phyloP scores from a whole-genome alignment of 345 rosid species.

The Sonneratia alba region DNA sequence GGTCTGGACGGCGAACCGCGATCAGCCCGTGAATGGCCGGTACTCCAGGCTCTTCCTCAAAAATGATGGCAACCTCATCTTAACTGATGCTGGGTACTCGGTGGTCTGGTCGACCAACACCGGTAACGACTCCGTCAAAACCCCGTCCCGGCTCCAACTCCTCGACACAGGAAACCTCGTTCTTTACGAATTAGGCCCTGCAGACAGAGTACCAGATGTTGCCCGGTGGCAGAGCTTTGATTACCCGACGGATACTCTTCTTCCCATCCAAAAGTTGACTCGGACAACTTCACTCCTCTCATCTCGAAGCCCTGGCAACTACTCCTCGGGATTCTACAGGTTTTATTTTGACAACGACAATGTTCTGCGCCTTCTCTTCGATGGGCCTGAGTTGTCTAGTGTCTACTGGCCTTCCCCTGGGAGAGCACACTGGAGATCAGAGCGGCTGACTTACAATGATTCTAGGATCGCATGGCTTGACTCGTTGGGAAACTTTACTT shows the following conservation, averaged over 20 bases:
- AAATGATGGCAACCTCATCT: slow-evolving; percentile 5
- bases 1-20: slow-evolving; percentile 40
- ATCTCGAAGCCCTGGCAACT: slow-evolving; percentile 19
- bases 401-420: slow-evolving; percentile 25
- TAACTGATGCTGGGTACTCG: slow-evolving; percentile 11
- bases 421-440: slow-evolving; percentile 12
- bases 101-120: slow-evolving; percentile 16
- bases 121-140: neutral
- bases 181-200: neutral
- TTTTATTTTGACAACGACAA: slow-evolving; percentile 25
- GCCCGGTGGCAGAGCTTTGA: slow-evolving; percentile 28
- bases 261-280: slow-evolving; percentile 25
- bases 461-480: slow-evolving; percentile 9
- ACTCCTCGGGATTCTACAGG: slow-evolving; percentile 24
- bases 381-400: slow-evolving; percentile 16
- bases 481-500: slow-evolving; percentile 4
- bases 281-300: slow-evolving; percentile 19
- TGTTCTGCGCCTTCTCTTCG: slow-evolving; percentile 19
- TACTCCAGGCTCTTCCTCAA: slow-evolving; percentile 20
- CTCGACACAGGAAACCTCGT: slow-evolving; percentile 21
- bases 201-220: no score
- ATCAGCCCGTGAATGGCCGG: slow-evolving; percentile 29
- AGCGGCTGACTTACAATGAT: slow-evolving; percentile 19
- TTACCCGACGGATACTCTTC: slow-evolving; percentile 30
- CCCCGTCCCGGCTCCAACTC: slow-evolving; percentile 5